Percentiles rank a stretch among this genome's conserved stretches.
Conservation (phyloP, 805 yeast genomes). For the Tetrapisispora namnaoensis region DNA sequence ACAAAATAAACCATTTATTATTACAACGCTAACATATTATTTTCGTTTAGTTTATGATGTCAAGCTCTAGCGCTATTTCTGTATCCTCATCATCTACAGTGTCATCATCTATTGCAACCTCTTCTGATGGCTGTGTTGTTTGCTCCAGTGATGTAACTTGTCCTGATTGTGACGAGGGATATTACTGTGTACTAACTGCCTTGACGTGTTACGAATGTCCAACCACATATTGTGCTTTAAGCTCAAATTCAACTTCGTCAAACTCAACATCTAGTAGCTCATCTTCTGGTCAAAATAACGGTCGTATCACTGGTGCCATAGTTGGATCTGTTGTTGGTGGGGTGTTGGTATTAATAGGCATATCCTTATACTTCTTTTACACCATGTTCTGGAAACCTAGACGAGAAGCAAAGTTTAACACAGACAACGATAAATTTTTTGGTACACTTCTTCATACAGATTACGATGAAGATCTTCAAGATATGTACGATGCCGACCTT, state of each 20-base stretch:
- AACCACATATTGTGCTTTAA: conserved; percentile 38
- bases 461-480: conserved; percentile 18
- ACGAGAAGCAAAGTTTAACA: conserved; percentile 11
- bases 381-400: conserved; percentile 35
- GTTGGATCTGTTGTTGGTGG: conserved; percentile 52
- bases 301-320: conserved; percentile 26
- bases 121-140: conserved; percentile 26
- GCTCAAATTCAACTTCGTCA: conserved; percentile 11
- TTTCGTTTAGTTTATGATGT: not conserved
- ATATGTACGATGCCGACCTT: conserved; percentile 3
- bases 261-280: conserved; percentile 9
- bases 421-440: conserved; percentile 19
- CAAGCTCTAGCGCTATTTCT: not conserved
- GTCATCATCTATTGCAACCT: not conserved
- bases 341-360: conserved; percentile 29
- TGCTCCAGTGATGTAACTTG: conserved; percentile 37
- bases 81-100: not conserved
- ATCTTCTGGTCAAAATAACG: conserved; percentile 5
- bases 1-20: no score
- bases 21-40: not conserved
- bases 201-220: conserved; percentile 55
- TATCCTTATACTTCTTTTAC: conserved; percentile 32
- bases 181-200: conserved; percentile 45
- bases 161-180: conserved; percentile 44
- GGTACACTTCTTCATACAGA: conserved; percentile 8